phyloP scores from a whole-genome alignment of 768 basidiomycete species.

The Dentipellis fragilis region DNA sequence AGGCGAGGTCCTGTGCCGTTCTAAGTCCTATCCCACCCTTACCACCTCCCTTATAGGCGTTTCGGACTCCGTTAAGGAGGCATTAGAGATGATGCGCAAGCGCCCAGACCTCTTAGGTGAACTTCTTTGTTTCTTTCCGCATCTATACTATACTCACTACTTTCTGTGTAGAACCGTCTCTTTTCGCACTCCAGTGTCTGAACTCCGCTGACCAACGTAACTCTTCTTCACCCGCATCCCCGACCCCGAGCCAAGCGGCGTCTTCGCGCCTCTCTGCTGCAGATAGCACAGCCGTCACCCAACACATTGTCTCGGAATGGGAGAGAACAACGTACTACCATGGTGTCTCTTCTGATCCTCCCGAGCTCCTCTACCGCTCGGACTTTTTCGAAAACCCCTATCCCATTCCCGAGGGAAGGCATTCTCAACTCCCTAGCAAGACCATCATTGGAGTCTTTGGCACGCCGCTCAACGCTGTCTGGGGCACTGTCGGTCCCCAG shows the following conservation, averaged over 20 bases:
- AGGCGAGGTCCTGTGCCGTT: background rate
- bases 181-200: background rate
- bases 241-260: background rate
- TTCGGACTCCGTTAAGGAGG: background rate
- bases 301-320: conserved; percentile 10
- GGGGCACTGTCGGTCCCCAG: conserved; percentile 5
- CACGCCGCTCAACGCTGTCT: conserved; percentile 5
- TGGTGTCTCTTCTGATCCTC: conserved; percentile 15
- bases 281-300: conserved; percentile 1
- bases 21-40: background rate
- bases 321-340: conserved; percentile 14
- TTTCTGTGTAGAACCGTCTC: background rate
- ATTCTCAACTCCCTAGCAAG: background rate
- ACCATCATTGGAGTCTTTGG: conserved; percentile 1
- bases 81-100: background rate
- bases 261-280: background rate
- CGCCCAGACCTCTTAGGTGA: background rate
- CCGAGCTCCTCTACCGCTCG: conserved; percentile 16
- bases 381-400: conserved; percentile 10
- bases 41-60: background rate
- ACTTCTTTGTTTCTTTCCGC: background rate
- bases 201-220: background rate
- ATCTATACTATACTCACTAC: background rate
- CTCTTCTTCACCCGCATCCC: background rate
- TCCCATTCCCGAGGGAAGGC: background rate